These are phyloP conservation scores for Panicum hallii DNA, from an alignment of 202 grass and related monocot genomes.

Conservation along the genomic window DNA sequence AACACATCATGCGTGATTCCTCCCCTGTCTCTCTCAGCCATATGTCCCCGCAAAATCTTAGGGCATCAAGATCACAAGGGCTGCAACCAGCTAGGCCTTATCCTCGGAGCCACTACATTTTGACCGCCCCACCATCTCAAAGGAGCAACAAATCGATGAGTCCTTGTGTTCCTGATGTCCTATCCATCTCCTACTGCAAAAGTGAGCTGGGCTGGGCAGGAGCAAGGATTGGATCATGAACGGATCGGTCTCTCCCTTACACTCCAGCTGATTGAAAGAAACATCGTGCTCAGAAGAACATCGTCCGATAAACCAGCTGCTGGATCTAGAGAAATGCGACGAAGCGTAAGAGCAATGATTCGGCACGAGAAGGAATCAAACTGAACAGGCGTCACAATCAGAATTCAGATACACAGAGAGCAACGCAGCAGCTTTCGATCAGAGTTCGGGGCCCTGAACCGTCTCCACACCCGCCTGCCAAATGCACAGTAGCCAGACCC, in stretches of 20 bases:
- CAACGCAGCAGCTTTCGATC: background rate
- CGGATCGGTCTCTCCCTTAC: background rate
- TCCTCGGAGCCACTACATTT: background rate
- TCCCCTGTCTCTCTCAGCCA: conserved; percentile 27
- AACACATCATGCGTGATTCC: conserved; percentile 36
- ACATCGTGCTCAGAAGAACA: background rate
- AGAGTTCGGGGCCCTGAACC: background rate
- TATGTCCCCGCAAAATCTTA: conserved; percentile 32
- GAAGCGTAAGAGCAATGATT: conserved; percentile 18
- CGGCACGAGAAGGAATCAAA: conserved; percentile 34
- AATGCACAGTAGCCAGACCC: too few species aligned
- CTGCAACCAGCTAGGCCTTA: background rate
- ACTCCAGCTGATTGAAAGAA: background rate
- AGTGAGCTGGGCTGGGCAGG: background rate
- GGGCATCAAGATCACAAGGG: conserved; percentile 14
- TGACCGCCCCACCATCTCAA: background rate
- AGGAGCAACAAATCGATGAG: background rate
- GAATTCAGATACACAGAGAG: background rate
- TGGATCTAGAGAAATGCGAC: background rate
- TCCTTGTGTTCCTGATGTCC: background rate
- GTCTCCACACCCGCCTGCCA: too few species aligned
- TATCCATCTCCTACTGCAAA: background rate
- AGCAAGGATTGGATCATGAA: background rate
- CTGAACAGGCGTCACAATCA: background rate
- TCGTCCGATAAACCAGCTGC: background rate